Conservation (phyloP, 495 filamentous ascomycete genomes). For the Penicillium desertorum region DNA sequence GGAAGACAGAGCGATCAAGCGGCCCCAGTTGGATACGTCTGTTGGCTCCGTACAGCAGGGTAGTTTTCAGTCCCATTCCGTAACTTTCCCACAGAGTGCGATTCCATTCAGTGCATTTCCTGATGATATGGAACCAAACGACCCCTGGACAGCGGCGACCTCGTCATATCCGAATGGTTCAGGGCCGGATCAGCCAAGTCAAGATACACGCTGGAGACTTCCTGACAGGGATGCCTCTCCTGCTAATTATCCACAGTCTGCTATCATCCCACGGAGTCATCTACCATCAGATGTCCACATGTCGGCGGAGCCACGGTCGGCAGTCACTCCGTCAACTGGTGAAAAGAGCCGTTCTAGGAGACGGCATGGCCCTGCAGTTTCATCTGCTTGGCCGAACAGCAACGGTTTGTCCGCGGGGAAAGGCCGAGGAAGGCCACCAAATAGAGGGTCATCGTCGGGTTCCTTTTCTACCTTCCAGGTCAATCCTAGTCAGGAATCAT, state of each 20-base stretch:
- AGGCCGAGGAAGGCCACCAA: slow-evolving; percentile 80
- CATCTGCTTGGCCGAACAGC: slow-evolving; percentile 86
- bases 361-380: slow-evolving; percentile 90
- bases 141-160: slow-evolving; percentile 56
- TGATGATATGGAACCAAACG: slow-evolving; percentile 49
- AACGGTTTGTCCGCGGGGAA: slow-evolving; percentile 68
- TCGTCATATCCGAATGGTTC: slow-evolving; percentile 32
- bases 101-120: slow-evolving; percentile 62
- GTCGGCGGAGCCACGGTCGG: slow-evolving; percentile 65
- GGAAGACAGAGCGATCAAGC: slow-evolving; percentile 55
- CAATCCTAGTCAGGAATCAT: slow-evolving; percentile 53
- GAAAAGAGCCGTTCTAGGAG: slow-evolving; percentile 59
- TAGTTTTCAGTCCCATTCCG: slow-evolving; percentile 49
- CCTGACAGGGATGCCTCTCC: slow-evolving; percentile 56
- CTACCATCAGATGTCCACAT: slow-evolving; percentile 51
- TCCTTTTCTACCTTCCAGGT: slow-evolving; percentile 88
- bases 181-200: slow-evolving; percentile 32
- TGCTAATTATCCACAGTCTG: slow-evolving; percentile 74
- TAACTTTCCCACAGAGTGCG: slow-evolving; percentile 56
- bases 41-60: slow-evolving; percentile 56
- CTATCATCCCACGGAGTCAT: slow-evolving; percentile 62
- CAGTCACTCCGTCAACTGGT: slow-evolving; percentile 58
- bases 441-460: slow-evolving; percentile 68
- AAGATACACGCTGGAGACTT: slow-evolving; percentile 50
- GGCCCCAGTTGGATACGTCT: slow-evolving; percentile 68